These are phyloP conservation scores for Simplicillium sp. DNA, from an alignment of 2,329 filamentous ascomycete genomes.

Conservation along the genomic window DNA sequence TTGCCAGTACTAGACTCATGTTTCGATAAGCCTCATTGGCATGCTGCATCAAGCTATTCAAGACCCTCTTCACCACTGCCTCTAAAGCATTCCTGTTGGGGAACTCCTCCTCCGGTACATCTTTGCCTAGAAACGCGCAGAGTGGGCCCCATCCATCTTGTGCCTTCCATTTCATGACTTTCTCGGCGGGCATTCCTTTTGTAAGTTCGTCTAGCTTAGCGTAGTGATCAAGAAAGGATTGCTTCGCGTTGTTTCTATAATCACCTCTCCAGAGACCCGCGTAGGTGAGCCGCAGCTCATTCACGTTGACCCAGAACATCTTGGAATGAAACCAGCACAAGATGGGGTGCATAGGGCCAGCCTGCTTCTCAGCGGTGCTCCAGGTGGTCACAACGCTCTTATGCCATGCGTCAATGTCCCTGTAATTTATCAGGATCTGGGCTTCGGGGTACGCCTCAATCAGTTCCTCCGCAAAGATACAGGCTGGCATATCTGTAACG, in stretches of 20 bases:
- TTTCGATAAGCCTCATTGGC: background rate
- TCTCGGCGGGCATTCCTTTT: constrained; percentile 12
- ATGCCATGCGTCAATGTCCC: constrained; percentile 29
- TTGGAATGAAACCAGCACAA: constrained; percentile 17
- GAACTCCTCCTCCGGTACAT: constrained; percentile 21
- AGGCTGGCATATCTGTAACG: constrained; percentile 8
- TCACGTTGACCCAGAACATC: constrained; percentile 16
- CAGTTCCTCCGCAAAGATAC: constrained; percentile 1
- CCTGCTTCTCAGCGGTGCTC: constrained; percentile 4
- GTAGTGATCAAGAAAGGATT: background rate
- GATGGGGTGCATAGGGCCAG: constrained; percentile 9
- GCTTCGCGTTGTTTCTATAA: background rate
- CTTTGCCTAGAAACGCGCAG: constrained; percentile 26
- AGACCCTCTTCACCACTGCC: background rate
- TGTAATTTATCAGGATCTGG: constrained; percentile 31
- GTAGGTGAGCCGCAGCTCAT: constrained; percentile 1
- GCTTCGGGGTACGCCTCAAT: constrained; percentile 23
- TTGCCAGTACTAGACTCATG: background rate
- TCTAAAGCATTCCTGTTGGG: constrained; percentile 10
- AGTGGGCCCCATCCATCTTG: constrained; percentile 30
- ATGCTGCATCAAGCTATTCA: background rate
- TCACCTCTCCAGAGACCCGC: background rate
- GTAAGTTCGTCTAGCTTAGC: background rate
- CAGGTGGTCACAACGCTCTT: constrained; percentile 15
- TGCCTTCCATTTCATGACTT: constrained; percentile 25